Evolutionary conservation across 116 monocot species (phyloP), one percentile per base, ranked within the genome.

Genomic region (Dioscorea cayenensis): DNA sequence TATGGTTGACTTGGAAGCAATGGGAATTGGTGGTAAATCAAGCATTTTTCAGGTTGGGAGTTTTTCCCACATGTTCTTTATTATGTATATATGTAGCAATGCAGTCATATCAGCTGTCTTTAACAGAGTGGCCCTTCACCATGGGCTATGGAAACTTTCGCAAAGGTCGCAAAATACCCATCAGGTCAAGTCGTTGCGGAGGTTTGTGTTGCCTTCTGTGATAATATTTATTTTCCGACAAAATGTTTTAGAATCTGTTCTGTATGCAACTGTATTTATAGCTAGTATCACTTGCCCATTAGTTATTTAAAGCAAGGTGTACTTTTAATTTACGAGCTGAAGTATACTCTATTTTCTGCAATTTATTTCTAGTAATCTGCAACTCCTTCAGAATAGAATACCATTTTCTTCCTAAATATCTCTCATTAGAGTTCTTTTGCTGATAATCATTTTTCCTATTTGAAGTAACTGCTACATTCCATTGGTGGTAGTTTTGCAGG

Each of bases 21-120:
- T 97, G 70, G 96, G 96, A 14, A 81, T 92, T 73, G 93, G 96
- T 22, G 93, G 96, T 9, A 92, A 92, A 62, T 97, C 96, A 64
- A 76, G 61, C 63, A 77, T 97, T 60, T 97, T 97, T 81, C 96
- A 97, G 90, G 96, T 97, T 9, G 0, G 28, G 20, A 32, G 4
- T 63, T 14, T 32, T 29, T 0, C 9, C 12, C 38, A 73, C 25
- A 18, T 70, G 65, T 59, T 71, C 9, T 65, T 32, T 19, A 13
- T 62, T 36, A 22, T 5, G 5, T 55, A 14, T 55, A 55, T 43
- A 55, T 55, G 2, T 55, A 55, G 17, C 17, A 9, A 55, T 14
- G 14, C 14, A 55, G 17, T n/a, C 55, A n/a, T 43, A 43, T 43
- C 55, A 55, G 55, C 29, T 49, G 18, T 65, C 29, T 51, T 55